phyloP scores from a whole-genome alignment of 441 rosid genomes.

The Pelargonium citronellum region DNA sequence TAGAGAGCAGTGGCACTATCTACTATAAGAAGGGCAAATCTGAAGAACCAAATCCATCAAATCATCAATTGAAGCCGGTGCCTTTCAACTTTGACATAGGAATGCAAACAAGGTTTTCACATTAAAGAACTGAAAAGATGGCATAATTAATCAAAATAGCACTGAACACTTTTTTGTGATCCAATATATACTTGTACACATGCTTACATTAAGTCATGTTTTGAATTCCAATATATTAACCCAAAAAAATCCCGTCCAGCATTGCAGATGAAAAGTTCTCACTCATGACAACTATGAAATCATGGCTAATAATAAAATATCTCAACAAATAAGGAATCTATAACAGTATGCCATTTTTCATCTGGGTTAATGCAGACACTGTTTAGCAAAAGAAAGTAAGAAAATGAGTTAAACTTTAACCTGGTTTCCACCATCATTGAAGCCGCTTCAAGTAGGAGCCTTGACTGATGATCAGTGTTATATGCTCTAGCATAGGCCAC shows the following conservation, averaged over 20 bases:
- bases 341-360: neutral
- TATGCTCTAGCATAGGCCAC: slow-evolving; percentile 96
- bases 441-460: slow-evolving; percentile 97
- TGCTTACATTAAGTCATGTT: neutral
- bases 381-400: slow-evolving; percentile 7
- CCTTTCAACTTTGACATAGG: neutral
- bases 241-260: neutral
- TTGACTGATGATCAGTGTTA: slow-evolving; percentile 91
- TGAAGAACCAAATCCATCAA: slow-evolving; percentile 28
- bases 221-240: neutral
- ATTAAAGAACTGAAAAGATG: neutral
- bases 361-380: neutral
- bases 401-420: slow-evolving; percentile 26
- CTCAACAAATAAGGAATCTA: neutral
- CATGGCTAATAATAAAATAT: neutral
- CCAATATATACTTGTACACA: neutral
- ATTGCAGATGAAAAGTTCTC: neutral
- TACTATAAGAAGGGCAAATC: slow-evolving; percentile 91
- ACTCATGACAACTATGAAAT: neutral
- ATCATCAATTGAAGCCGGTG: neutral
- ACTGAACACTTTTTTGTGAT: neutral
- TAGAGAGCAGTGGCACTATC: slow-evolving; percentile 93
- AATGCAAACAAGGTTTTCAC: neutral
- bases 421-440: slow-evolving; percentile 99
- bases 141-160: neutral